Evolutionary conservation across 129 eudicot genomes (phyloP).

Genomic region (Lactuca sativa): DNA sequence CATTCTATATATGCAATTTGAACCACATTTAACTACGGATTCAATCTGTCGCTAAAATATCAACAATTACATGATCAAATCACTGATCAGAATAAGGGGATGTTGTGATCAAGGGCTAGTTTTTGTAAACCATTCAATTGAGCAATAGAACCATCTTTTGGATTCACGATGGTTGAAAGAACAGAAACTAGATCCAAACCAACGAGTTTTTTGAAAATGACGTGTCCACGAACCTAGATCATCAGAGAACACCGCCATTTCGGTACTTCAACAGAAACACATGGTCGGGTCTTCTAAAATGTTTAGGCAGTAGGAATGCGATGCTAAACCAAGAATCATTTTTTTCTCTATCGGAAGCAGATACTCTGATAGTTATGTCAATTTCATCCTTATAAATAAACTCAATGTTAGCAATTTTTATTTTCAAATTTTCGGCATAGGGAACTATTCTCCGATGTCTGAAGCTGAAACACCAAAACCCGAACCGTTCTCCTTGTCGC

Average conservation of each 20-base stretch:
- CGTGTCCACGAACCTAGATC: conserved; percentile 87
- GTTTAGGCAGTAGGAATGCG: conserved; percentile 50
- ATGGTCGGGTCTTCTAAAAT: conserved; percentile 80
- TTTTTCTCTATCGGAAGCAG: conserved; percentile 82
- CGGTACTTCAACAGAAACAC: conserved; percentile 83
- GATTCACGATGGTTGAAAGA: conserved; percentile 66
- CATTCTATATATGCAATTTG: conserved; percentile 57
- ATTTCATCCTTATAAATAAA: conserved; percentile 62
- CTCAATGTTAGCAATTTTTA: conserved; percentile 10
- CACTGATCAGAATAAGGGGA: conserved; percentile 79
- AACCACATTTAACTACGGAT: background rate
- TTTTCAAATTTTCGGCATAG: conserved; percentile 18
- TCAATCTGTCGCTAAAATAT: background rate
- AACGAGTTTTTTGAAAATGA: conserved; percentile 68
- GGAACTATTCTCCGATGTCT: conserved; percentile 13
- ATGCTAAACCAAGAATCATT: conserved; percentile 67
- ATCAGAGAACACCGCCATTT: conserved; percentile 75
- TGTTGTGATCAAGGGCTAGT: conserved; percentile 57
- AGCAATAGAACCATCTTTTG: conserved; percentile 73
- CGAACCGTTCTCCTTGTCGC: conserved; percentile 45
- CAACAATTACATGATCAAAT: conserved; percentile 60
- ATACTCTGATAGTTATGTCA: conserved; percentile 75
- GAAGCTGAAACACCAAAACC: conserved; percentile 34
- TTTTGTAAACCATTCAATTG: conserved; percentile 46
- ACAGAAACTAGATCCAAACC: conserved; percentile 69